Base-by-base conservation (phyloP, 2,329 filamentous ascomycete species). In the Trichophyton mentagrophytes region DNA sequence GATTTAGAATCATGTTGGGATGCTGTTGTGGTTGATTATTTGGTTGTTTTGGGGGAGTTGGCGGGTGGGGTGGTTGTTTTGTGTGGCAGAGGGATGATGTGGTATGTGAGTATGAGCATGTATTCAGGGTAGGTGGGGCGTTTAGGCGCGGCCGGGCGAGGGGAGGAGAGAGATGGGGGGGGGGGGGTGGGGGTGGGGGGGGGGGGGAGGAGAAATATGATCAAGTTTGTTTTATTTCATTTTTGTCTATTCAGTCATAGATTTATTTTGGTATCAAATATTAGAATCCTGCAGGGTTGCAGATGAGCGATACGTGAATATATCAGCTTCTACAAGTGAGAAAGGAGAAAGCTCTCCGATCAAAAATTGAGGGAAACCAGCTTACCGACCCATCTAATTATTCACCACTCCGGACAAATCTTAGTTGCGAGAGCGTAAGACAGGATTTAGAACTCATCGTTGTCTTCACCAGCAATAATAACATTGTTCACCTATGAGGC, bases 391-490 rank as follows among this genome's bases (percentile, higher is more conserved):
- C 9, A 20, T 17, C 20, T 25, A 17, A 47, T 8, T 22, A 17
- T 9, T 4, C 17, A 9, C n/a, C 44, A 11, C 20, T 22, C 44
- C 44, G 6, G 44, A 20, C 20, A 4, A 47, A 47, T 47, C 20
- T 47, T 17, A 47, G 44, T 38, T 9, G 44, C 17, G 40, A 44
- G 15, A 20, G n/a, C 7, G 44, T 47, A 47, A 17, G 20, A 47
- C 9, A 47, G 4, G 44, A 20, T 22, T 62, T 87, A 96, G 76
- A 87, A 96, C 68, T 96, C 90, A 66, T 92, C 84, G 65, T 95
- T 89, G 67, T 91, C 91, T 65, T 84, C 85, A 61, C 91, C 91
- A 62, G 90, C 85, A 69, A 96, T 86, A 74, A 96, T 96, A 66
- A 96, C 91, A 74, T 96, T 95, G 80, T 96, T 96, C 72, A 86